Base-by-base conservation (phyloP, 345 rosid genomes). In the Triadica sebifera region DNA sequence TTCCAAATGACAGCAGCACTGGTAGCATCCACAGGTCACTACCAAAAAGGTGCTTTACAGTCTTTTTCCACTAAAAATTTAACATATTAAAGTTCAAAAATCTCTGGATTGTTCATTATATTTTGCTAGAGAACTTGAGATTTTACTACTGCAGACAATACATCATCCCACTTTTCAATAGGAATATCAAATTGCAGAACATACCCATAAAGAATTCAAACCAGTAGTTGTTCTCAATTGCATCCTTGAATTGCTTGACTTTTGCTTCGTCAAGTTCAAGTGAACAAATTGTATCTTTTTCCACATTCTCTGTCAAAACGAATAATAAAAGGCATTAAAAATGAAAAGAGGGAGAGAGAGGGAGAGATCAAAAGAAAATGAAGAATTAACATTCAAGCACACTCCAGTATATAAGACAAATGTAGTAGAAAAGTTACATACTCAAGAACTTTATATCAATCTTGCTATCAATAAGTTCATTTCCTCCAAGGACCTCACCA, bases 401-500 rank as follows among this genome's bases (percentile, higher is more conserved):
- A 71, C 58, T 67, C 60, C 17, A 74, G 24, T 22, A 17, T 8
- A 43, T 57, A 73, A 58, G 41, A 62, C 22, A 29, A 29, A 11
- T 52, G 13, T 55, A 5, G 8, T 50, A 74, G 34, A 66, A 52
- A 63, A 49, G n/a, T 65, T 50, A 83, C 93, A 22, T 87, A 96
- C 99, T 91, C 88, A 19, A 79, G 85, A 89, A 96, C 81, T 93
- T 96, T 34, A 96, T 85, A 56, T 88, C 87, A 60, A 93, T 84
- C 81, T 86, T 86, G 82, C 99, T 96, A 81, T 93, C 99, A 73
- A 96, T 93, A 75, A 96, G 98, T 79, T 96, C 99, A 81, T 96
- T 96, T 75, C 99, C 99, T 84, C 99, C 99, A 12, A 96, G 89
- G 81, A 93, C 99, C 85, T 96, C 99, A 74, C 98, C 99, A 79